Evolutionary conservation across 352 stramenopile species (phyloP), one percentile per base, ranked within the genome.

Genomic region (Phytophthora sojae): DNA sequence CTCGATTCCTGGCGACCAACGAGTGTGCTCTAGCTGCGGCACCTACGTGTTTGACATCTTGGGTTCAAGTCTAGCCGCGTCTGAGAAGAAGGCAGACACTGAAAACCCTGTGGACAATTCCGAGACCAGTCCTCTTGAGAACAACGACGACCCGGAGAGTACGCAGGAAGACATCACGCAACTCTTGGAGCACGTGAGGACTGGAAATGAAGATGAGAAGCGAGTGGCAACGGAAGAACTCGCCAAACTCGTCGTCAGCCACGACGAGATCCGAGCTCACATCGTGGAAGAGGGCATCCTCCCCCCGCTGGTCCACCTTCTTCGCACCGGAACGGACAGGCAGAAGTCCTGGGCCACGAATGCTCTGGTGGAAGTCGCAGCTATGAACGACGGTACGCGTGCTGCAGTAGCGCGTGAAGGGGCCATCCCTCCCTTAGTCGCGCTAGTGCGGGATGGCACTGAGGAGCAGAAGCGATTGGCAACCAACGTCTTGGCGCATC

Each of bases 261-360:
- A 59, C n/a, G 53, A 59, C 12, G 53, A 45, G 30, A 59, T 59
- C 17, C 53, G 53, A 7, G 53, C 53, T 29, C 53, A 59, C n/a
- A 59, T 42, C 25, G 51, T 57, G 15, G 51, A 57, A 37, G 51
- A 57, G 23, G 51, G 51, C 23, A 57, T 57, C 17, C 51, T 57
- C 4, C 51, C 51, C 19, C 51, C 51, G 14, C 51, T 57, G 6
- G 25, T 57, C 15, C 25, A 42, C 17, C 51, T 57, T 37, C 51
- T 57, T 39, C 51, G 51, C 11, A 57, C 25, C 51, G 51, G 51
- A 32, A 57, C 51, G 5, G 51, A 57, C 17, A 3, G 51, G 14
- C 51, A 57, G 51, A 57, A 35, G 25, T 14, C 23, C 7, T 57
- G 51, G 51, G 51, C 21, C 15, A 39, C 51, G 15, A 57, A 57